phyloP scores from a whole-genome alignment of 805 yeast genomes.

The Candida silvicultrix region DNA sequence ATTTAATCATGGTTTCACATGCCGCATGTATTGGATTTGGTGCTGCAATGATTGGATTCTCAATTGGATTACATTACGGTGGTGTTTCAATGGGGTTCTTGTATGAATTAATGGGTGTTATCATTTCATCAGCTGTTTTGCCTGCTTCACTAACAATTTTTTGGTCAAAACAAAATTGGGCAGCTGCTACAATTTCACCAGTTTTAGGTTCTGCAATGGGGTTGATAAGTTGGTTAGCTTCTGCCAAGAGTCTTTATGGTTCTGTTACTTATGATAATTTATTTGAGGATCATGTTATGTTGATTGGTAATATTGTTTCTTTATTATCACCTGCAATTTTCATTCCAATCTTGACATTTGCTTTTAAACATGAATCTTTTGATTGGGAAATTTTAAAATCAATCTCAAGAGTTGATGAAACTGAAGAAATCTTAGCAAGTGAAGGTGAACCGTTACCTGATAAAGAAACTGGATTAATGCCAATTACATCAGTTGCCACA shows the following conservation, averaged over 20 bases:
- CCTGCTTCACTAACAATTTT: slow-evolving; percentile 65
- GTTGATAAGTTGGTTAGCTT: slow-evolving; percentile 59
- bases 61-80: slow-evolving; percentile 73
- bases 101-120: slow-evolving; percentile 84
- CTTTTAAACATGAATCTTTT: slow-evolving; percentile 64
- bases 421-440: slow-evolving; percentile 51
- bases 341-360: slow-evolving; percentile 57
- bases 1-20: slow-evolving; percentile 65
- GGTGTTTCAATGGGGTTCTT: slow-evolving; percentile 82
- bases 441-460: slow-evolving; percentile 21
- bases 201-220: slow-evolving; percentile 71
- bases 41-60: slow-evolving; percentile 71
- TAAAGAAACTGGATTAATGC: slow-evolving; percentile 19
- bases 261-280: slow-evolving; percentile 44
- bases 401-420: slow-evolving; percentile 66
- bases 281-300: slow-evolving; percentile 86
- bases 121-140: slow-evolving; percentile 79
- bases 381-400: slow-evolving; percentile 60
- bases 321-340: slow-evolving; percentile 63
- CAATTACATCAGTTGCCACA: slow-evolving; percentile 26
- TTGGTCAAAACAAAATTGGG: slow-evolving; percentile 56
- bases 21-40: slow-evolving; percentile 70
- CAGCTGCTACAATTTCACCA: slow-evolving; percentile 74
- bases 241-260: slow-evolving; percentile 38
- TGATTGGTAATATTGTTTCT: slow-evolving; percentile 83